Conservation (phyloP, 176 grass and related monocot species). For the Hsuehochloa calcarea region DNA sequence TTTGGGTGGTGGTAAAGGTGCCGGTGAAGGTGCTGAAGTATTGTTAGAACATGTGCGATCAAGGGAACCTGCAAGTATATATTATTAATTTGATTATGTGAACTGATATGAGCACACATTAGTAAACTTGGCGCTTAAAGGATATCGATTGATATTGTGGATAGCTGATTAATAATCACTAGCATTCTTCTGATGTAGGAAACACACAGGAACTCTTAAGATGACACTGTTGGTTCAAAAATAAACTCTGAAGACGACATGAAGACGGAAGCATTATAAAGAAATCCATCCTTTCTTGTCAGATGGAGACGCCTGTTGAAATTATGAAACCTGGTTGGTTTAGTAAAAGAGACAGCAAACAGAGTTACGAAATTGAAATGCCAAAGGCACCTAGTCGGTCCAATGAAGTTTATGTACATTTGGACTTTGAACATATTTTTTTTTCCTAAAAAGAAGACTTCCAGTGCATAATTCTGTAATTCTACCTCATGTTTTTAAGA, state of each 20-base stretch:
- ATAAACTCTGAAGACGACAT: constrained; percentile 30
- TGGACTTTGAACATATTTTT: constrained; percentile 9
- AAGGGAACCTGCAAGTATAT: constrained; percentile 62
- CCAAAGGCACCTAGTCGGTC: not conserved
- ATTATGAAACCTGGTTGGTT: not conserved
- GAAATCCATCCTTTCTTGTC: not conserved
- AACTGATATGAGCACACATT: not conserved
- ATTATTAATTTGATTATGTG: not conserved
- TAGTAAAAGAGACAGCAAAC: constrained; percentile 5
- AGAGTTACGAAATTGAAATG: not conserved
- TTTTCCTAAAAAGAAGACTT: not conserved
- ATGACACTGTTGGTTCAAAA: not conserved
- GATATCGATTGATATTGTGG: not conserved
- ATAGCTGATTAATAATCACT: not conserved
- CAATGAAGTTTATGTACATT: not conserved
- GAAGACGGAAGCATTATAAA: not conserved
- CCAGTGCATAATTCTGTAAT: not conserved
- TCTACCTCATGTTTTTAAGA: not conserved
- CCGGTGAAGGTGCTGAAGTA: constrained; percentile 23
- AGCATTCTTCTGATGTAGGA: not conserved
- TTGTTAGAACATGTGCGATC: constrained; percentile 52
- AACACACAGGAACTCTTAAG: constrained; percentile 4
- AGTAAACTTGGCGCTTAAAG: not conserved
- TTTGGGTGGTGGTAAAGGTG: constrained; percentile 20
- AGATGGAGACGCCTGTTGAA: constrained; percentile 18